A percentile compares a stretch with the other conserved stretches of the same genome.
Conservation (phyloP, 23 red algal species). For the Agarophyton chilense region DNA sequence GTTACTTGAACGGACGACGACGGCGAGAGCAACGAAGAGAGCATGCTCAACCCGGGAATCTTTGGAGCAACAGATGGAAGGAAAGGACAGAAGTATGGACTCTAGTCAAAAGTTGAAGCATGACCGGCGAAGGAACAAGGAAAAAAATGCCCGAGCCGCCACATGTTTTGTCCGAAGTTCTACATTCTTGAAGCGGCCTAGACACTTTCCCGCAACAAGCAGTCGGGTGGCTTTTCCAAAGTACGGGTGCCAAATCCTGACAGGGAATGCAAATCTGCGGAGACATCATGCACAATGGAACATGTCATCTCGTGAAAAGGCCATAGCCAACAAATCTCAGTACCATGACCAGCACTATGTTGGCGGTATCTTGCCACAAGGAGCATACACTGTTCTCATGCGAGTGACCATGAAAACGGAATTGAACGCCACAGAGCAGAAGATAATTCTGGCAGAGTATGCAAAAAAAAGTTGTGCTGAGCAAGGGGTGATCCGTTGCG, state of each 20-base stretch:
- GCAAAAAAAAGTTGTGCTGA: conserved; percentile 58
- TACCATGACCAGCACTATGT: neutral
- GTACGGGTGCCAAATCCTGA: neutral
- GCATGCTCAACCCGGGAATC: neutral
- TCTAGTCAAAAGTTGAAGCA: neutral
- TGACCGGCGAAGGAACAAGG: neutral
- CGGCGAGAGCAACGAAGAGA: neutral
- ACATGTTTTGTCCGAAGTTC: neutral
- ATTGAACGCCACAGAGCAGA: conserved; percentile 23
- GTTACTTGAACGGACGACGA: neutral
- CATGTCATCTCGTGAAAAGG: conserved; percentile 14
- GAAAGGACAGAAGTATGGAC: neutral
- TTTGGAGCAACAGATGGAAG: neutral
- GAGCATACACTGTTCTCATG: conserved; percentile 39
- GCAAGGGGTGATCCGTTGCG: conserved; percentile 63
- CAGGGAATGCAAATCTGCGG: neutral
- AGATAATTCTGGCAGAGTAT: conserved; percentile 58
- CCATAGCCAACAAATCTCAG: neutral
- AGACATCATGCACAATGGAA: neutral
- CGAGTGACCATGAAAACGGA: conserved; percentile 9
- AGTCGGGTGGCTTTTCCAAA: neutral
- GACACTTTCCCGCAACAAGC: neutral
- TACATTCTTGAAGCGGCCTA: neutral
- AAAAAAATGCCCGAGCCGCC: neutral
- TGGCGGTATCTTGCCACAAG: neutral